Conservation (phyloP, 176 grass and related monocot genomes). For the Tuctoria greenei region DNA sequence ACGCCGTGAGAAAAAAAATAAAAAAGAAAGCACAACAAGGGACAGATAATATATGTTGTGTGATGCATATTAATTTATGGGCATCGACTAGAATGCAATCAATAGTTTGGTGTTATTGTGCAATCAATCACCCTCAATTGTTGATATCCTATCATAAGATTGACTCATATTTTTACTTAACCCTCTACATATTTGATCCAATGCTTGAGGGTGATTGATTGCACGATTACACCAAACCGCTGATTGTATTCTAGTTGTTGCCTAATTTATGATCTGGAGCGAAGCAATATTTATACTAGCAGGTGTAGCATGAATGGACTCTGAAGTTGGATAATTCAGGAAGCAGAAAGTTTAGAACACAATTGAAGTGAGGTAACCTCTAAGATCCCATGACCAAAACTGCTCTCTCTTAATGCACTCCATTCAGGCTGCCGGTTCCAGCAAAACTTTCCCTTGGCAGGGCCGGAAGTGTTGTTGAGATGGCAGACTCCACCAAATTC, state of each 20-base stretch:
- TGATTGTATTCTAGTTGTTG: too few relatives aligned
- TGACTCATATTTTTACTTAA: too few relatives aligned
- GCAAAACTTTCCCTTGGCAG: slow-evolving; percentile 85
- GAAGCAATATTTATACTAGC: neutral
- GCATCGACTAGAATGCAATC: too few relatives aligned
- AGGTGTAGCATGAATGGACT: neutral
- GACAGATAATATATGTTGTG: neutral
- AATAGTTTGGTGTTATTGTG: too few relatives aligned
- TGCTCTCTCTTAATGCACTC: slow-evolving; percentile 91
- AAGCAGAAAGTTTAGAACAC: neutral
- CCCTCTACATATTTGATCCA: too few relatives aligned
- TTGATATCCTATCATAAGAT: too few relatives aligned
- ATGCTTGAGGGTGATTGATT: too few relatives aligned
- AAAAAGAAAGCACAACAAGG: neutral
- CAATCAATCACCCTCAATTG: too few relatives aligned
- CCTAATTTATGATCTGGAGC: neutral
- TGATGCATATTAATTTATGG: too few relatives aligned
- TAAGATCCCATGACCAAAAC: slow-evolving; percentile 88
- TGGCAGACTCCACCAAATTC: slow-evolving; percentile 87
- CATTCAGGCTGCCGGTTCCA: slow-evolving; percentile 82
- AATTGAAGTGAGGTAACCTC: slow-evolving; percentile 48
- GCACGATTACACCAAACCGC: too few relatives aligned
- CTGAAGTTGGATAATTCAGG: neutral
- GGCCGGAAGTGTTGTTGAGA: slow-evolving; percentile 73
- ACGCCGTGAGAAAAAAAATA: neutral